Conservation (phyloP, 495 filamentous ascomycete species). For the Penicillium nucicola region DNA sequence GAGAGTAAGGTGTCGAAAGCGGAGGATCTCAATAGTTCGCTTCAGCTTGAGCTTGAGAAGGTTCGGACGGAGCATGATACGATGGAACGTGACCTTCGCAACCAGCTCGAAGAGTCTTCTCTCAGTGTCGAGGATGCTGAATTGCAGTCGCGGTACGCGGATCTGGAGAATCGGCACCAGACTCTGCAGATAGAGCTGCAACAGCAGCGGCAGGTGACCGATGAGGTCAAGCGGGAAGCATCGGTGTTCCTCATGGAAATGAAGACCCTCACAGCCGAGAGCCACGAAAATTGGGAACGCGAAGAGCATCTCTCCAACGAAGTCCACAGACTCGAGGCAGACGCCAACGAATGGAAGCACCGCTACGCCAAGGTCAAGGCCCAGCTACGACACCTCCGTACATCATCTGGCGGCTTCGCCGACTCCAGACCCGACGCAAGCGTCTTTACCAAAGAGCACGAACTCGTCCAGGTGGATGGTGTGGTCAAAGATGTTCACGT, state of each 20-base stretch:
- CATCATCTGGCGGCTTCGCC: conserved; percentile 70
- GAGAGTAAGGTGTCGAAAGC: conserved; percentile 78
- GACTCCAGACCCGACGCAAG: conserved; percentile 60
- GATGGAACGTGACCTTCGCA: conserved; percentile 60
- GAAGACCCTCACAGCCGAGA: conserved; percentile 77
- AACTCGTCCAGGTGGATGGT: conserved; percentile 68
- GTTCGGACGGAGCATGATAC: conserved; percentile 63
- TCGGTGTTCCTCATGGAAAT: conserved; percentile 84
- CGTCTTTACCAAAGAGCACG: conserved; percentile 63
- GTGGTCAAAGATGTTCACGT: conserved; percentile 87
- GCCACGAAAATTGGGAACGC: conserved; percentile 70
- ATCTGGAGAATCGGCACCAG: conserved; percentile 69
- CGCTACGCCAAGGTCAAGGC: conserved; percentile 86
- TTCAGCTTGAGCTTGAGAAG: conserved; percentile 74
- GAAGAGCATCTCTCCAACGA: conserved; percentile 74
- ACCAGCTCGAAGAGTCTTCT: conserved; percentile 57
- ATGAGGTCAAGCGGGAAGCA: conserved; percentile 83
- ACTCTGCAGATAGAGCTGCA: conserved; percentile 65
- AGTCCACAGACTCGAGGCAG: conserved; percentile 70
- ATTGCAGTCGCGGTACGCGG: conserved; percentile 53
- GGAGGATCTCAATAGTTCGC: conserved; percentile 68
- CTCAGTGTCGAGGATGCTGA: conserved; percentile 38
- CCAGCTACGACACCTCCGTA: conserved; percentile 76
- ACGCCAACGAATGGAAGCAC: conserved; percentile 83
- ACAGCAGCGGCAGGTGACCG: conserved; percentile 79